phyloP scores from a whole-genome alignment of 208 protist genomes.

The Leishmania aethiopica region DNA sequence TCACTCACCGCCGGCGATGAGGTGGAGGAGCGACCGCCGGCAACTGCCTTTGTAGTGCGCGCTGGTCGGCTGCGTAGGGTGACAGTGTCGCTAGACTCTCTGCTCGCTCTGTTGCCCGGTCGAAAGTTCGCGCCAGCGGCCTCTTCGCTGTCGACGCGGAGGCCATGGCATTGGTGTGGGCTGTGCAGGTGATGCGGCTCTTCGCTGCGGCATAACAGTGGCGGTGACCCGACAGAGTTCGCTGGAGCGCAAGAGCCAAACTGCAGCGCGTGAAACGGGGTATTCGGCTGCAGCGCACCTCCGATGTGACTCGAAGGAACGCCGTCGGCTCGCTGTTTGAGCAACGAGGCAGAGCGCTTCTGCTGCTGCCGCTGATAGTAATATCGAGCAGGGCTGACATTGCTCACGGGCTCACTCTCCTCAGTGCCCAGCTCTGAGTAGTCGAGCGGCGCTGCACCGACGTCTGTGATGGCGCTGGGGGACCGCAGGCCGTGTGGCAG shows the following conservation, averaged over 20 bases:
- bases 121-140: not conserved
- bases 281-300: not conserved
- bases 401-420: not conserved
- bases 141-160: not conserved
- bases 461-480: slow-evolving; percentile 23
- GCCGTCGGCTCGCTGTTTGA: not conserved
- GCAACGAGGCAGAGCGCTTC: not conserved
- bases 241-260: not conserved
- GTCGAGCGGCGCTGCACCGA: slow-evolving; percentile 5
- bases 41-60: not conserved
- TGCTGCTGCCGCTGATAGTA: not conserved
- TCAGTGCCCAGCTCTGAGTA: not conserved
- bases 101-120: not conserved
- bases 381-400: not conserved
- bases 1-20: not conserved
- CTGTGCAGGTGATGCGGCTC: not conserved
- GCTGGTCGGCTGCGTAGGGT: not conserved
- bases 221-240: slow-evolving; percentile 7
- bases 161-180: not conserved
- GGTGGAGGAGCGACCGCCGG: not conserved
- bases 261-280: slow-evolving; percentile 28
- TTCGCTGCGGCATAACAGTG: slow-evolving; percentile 5
- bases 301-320: not conserved
- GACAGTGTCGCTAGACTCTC: not conserved
- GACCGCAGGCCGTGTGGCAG: slow-evolving; percentile 27